phyloP scores from a whole-genome alignment of 163 green algal genomes.

The Coccomyxa subellipsoidea region DNA sequence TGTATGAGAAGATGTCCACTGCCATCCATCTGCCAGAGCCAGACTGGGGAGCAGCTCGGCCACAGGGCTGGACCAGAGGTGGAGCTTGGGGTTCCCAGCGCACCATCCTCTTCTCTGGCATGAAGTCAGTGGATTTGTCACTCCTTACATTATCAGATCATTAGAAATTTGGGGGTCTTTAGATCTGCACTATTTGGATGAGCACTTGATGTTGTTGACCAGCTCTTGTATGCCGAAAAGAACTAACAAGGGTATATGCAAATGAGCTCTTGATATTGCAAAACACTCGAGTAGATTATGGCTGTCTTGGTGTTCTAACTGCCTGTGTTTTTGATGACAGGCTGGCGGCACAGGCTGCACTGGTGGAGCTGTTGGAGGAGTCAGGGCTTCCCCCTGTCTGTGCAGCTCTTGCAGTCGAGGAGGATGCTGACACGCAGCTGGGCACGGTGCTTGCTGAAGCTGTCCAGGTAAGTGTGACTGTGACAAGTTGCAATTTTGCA shows the following conservation, averaged over 20 bases:
- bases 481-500: too few relatives aligned
- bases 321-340: too few relatives aligned
- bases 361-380: conserved; percentile 51
- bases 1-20: conserved; percentile 39
- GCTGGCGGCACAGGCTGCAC: conserved; percentile 31
- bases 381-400: conserved; percentile 44
- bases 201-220: too few relatives aligned
- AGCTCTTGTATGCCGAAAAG: too few relatives aligned
- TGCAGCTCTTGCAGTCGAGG: conserved; percentile 27
- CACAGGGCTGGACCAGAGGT: conserved; percentile 30
- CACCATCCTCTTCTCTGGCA: conserved; percentile 52
- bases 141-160: background rate
- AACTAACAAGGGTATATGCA: too few relatives aligned
- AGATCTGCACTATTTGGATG: too few relatives aligned
- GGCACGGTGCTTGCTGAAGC: conserved; percentile 51
- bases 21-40: conserved; percentile 36
- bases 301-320: too few relatives aligned
- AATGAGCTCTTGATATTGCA: too few relatives aligned
- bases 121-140: conserved; percentile 16
- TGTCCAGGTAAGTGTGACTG: conserved; percentile 42
- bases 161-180: too few relatives aligned
- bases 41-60: conserved; percentile 43
- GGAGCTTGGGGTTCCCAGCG: conserved; percentile 48
- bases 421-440: conserved; percentile 31
- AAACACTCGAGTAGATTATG: too few relatives aligned